A percentile compares a stretch with the other conserved stretches of the same genome.
Evolutionary conservation across 768 basidiomycete genomes (phyloP).

Genomic region (Candolleomyces aberdarensis): DNA sequence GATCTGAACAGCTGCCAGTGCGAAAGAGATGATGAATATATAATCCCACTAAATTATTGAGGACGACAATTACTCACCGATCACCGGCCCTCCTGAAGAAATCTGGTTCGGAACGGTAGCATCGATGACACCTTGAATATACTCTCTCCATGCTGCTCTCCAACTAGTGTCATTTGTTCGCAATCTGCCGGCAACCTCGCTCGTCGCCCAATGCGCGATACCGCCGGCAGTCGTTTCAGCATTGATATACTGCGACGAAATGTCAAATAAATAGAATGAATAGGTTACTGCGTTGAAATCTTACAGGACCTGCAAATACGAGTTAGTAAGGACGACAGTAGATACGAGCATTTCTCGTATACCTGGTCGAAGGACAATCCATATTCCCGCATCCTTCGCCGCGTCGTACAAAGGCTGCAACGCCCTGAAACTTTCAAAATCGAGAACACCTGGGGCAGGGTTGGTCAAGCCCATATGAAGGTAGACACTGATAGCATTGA

Average conservation of each 20-base stretch:
- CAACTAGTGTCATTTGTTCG: slow-evolving; percentile 77
- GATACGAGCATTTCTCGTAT: slow-evolving; percentile 5
- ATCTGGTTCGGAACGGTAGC: slow-evolving; percentile 66
- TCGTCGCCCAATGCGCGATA: slow-evolving; percentile 66
- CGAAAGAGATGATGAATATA: no score
- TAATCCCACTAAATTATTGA: background rate
- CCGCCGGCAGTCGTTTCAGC: slow-evolving; percentile 82
- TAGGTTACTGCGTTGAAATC: slow-evolving; percentile 10
- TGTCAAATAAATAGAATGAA: background rate
- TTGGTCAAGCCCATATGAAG: slow-evolving; percentile 79
- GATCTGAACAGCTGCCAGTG: slow-evolving; percentile 31
- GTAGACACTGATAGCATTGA: slow-evolving; percentile 78
- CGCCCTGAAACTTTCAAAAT: slow-evolving; percentile 69
- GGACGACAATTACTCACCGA: slow-evolving; percentile 40
- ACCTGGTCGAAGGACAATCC: slow-evolving; percentile 79
- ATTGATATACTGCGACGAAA: slow-evolving; percentile 52
- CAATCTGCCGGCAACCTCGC: slow-evolving; percentile 58
- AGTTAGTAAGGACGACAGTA: background rate
- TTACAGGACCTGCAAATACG: slow-evolving; percentile 34
- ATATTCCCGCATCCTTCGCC: slow-evolving; percentile 70
- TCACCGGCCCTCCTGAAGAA: slow-evolving; percentile 68
- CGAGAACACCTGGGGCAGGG: slow-evolving; percentile 69
- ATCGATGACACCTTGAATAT: slow-evolving; percentile 63
- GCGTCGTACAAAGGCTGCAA: slow-evolving; percentile 72
- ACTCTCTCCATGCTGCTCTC: slow-evolving; percentile 66